These are phyloP conservation scores for Cenchrus purpureus DNA, from an alignment of 176 grass and related monocot species.

Conservation along the genomic window DNA sequence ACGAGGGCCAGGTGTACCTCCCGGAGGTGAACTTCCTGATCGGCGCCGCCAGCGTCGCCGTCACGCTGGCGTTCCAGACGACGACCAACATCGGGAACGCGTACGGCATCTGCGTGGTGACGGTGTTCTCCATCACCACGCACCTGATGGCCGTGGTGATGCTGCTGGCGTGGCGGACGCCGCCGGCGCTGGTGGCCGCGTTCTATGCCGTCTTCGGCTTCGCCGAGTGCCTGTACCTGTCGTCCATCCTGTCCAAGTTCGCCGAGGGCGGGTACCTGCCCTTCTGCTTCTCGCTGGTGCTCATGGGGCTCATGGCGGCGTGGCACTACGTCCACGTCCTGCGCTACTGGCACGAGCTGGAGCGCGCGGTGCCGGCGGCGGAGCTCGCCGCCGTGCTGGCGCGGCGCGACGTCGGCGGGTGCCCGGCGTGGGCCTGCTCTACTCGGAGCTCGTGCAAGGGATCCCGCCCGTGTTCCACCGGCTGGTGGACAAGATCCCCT, in stretches of 20 bases:
- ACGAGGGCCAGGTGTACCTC: conserved; percentile 75
- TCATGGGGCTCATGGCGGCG: conserved; percentile 67
- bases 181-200: conserved; percentile 27
- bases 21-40: conserved; percentile 71
- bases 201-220: conserved; percentile 44
- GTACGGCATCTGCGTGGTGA: conserved; percentile 65
- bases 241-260: conserved; percentile 71
- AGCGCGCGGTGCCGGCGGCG: conserved; percentile 13
- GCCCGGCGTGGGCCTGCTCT: conserved; percentile 55
- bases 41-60: conserved; percentile 47
- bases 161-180: conserved; percentile 61
- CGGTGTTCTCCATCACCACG: conserved; percentile 63
- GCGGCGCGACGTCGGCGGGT: conserved; percentile 39
- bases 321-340: conserved; percentile 68
- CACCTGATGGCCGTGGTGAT: conserved; percentile 59
- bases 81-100: conserved; percentile 67
- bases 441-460: conserved; percentile 77
- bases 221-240: conserved; percentile 57
- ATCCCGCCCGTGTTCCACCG: conserved; percentile 63
- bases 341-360: conserved; percentile 60
- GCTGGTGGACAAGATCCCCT: conserved; percentile 60
- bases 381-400: conserved; percentile 34
- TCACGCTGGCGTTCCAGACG: conserved; percentile 56
- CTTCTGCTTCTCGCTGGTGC: conserved; percentile 44
- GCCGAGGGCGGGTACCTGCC: conserved; percentile 63